Evolutionary conservation across 2,329 filamentous ascomycete species (phyloP).

Genomic region (Cladosporium sp.): DNA sequence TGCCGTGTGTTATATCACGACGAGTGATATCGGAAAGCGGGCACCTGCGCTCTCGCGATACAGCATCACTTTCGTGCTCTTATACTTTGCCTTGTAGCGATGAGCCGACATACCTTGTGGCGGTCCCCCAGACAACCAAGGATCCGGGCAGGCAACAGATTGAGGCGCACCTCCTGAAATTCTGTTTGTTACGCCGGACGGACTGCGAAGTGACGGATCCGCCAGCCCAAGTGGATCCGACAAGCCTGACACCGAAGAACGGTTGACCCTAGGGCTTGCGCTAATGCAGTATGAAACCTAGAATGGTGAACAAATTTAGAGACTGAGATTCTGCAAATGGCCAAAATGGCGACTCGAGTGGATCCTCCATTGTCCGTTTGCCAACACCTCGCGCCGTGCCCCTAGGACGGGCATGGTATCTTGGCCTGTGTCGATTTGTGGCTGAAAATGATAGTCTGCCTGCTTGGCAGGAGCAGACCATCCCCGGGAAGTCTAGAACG

Average conservation of each 20-base stretch:
- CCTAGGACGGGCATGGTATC: neutral
- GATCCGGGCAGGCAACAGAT: neutral
- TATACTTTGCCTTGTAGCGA: neutral
- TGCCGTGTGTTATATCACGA: neutral
- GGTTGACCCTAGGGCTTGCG: slow-evolving; percentile 7
- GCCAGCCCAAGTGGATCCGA: neutral
- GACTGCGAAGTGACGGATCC: neutral
- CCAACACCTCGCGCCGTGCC: neutral
- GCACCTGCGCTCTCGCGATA: neutral
- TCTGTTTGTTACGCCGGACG: neutral
- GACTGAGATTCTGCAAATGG: slow-evolving; percentile 5
- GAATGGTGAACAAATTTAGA: slow-evolving; percentile 4
- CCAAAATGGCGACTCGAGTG: too few species aligned
- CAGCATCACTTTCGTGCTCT: neutral
- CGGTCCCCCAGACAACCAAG: slow-evolving; percentile 10
- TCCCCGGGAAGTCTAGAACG: neutral
- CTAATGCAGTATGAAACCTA: neutral
- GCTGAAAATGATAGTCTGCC: neutral
- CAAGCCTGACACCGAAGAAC: slow-evolving; percentile 1
- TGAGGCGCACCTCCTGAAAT: slow-evolving; percentile 7
- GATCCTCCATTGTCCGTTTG: neutral
- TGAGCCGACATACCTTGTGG: neutral
- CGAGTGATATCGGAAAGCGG: neutral
- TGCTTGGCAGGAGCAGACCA: slow-evolving; percentile 1
- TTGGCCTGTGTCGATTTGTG: slow-evolving; percentile 1